A percentile compares a stretch with the other conserved stretches of the same genome.
phyloP scores from a whole-genome alignment of 2,329 filamentous ascomycete genomes.

The Teratosphaeria gauchensis region DNA sequence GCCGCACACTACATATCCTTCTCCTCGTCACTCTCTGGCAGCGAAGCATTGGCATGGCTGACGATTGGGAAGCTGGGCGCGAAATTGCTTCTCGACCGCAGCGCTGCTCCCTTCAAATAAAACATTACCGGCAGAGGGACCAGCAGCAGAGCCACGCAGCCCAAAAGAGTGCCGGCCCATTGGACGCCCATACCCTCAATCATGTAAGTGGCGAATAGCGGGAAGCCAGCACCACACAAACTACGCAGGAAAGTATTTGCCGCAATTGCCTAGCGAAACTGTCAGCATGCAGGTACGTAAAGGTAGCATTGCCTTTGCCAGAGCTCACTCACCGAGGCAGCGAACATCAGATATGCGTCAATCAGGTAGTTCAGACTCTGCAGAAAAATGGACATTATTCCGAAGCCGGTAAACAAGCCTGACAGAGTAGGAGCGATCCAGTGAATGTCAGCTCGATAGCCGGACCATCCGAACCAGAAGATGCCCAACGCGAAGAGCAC shows the following conservation, averaged over 20 bases:
- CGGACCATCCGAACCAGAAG: slow-evolving; percentile 23
- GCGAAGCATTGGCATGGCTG: slow-evolving; percentile 5
- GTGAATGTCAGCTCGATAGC: neutral
- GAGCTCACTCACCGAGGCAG: slow-evolving; percentile 14
- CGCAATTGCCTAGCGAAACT: slow-evolving; percentile 37
- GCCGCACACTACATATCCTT: slow-evolving; percentile 2
- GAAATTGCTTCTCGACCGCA: slow-evolving; percentile 23
- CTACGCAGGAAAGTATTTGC: slow-evolving; percentile 47
- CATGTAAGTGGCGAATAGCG: slow-evolving; percentile 40
- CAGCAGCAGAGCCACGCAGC: slow-evolving; percentile 32
- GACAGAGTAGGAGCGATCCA: slow-evolving; percentile 27
- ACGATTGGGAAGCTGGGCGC: slow-evolving; percentile 8
- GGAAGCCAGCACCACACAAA: slow-evolving; percentile 42
- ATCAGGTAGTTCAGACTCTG: slow-evolving; percentile 50
- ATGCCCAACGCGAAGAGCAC: slow-evolving; percentile 25
- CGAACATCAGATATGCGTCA: slow-evolving; percentile 48
- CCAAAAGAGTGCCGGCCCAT: slow-evolving; percentile 37
- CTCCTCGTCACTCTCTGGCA: slow-evolving; percentile 6
- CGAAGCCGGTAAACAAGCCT: slow-evolving; percentile 48
- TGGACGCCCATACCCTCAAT: slow-evolving; percentile 38
- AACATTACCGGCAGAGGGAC: slow-evolving; percentile 38
- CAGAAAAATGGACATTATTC: slow-evolving; percentile 49
- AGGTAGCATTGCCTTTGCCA: neutral
- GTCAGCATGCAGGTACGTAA: neutral
- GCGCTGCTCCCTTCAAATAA: slow-evolving; percentile 35